Conservation (phyloP, 2,329 filamentous ascomycete genomes). For the Fonsecaea monophora region DNA sequence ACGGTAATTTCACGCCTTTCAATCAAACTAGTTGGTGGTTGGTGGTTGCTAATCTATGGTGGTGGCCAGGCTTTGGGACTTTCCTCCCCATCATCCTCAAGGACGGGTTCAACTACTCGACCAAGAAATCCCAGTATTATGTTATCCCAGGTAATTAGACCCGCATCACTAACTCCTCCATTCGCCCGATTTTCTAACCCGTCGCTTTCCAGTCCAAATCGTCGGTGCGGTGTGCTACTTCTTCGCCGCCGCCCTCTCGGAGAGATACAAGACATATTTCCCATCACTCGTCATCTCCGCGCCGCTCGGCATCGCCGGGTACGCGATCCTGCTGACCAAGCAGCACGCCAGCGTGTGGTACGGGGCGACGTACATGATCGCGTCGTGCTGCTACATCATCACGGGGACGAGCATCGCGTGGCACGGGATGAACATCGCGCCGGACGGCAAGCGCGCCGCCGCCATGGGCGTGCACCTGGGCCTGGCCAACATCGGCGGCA, state of each 20-base stretch:
- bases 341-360: constrained; percentile 57
- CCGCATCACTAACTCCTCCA: neutral
- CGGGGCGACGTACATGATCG: constrained; percentile 58
- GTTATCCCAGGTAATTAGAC: constrained; percentile 52
- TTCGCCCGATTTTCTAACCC: neutral
- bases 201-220: constrained; percentile 47
- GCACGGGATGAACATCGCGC: constrained; percentile 57
- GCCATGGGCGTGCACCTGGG: constrained; percentile 57
- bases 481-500: constrained; percentile 50
- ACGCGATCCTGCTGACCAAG: constrained; percentile 57
- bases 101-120: constrained; percentile 56
- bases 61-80: constrained; percentile 58
- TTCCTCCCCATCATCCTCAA: constrained; percentile 64
- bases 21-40: too few relatives aligned
- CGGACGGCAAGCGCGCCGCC: constrained; percentile 67
- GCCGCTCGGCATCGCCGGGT: constrained; percentile 57
- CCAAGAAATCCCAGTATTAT: constrained; percentile 59
- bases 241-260: constrained; percentile 46
- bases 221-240: constrained; percentile 46
- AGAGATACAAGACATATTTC: constrained; percentile 48
- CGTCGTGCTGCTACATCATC: constrained; percentile 56
- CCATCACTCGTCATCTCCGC: constrained; percentile 48
- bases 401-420: constrained; percentile 57
- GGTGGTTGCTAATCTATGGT: neutral
- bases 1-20: constrained; percentile 38